These are phyloP conservation scores for Pachysandra terminalis DNA, from an alignment of 164 flowering plant species.

Conservation along the genomic window DNA sequence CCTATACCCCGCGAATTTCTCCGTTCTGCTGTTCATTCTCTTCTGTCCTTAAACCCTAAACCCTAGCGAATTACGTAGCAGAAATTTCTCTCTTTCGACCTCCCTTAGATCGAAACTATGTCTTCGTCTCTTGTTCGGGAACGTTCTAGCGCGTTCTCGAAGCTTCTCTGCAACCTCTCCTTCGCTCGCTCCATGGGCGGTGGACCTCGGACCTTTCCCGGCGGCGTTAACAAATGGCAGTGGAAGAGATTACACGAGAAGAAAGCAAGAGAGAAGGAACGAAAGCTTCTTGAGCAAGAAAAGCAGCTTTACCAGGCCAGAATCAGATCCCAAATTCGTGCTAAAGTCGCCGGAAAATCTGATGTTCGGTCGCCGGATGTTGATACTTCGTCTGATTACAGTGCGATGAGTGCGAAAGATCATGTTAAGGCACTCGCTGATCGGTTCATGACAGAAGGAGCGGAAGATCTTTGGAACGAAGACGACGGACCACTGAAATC, in stretches of 20 bases:
- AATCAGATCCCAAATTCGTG: conserved; percentile 70
- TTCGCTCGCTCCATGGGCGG: conserved; percentile 82
- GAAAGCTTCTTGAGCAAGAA: conserved; percentile 74
- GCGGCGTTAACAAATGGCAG: conserved; percentile 96
- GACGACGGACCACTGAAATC: conserved; percentile 66
- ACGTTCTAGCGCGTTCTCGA: conserved; percentile 26
- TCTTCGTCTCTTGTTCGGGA: conserved; percentile 20
- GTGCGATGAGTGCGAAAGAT: conserved; percentile 56
- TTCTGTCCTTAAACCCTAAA: too few relatives aligned
- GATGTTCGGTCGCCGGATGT: conserved; percentile 6
- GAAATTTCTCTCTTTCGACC: too few relatives aligned
- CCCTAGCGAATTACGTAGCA: not conserved
- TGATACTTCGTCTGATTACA: conserved; percentile 14
- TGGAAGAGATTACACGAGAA: conserved; percentile 98
- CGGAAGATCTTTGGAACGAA: conserved; percentile 90
- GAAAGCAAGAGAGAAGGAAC: conserved; percentile 80
- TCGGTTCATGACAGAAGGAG: conserved; percentile 82
- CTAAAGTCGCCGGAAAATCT: conserved; percentile 35
- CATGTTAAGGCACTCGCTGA: conserved; percentile 79
- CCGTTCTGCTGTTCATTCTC: too few relatives aligned
- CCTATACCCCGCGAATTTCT: too few relatives aligned
- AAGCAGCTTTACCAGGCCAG: conserved; percentile 86
- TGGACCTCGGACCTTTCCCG: conserved; percentile 93
- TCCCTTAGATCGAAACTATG: not conserved
- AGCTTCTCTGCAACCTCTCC: conserved; percentile 28